Evolutionary conservation across 1,284 basidiomycete genomes (phyloP), one percentile per base, ranked within the genome.

Genomic region (Takashimella tepidaria): DNA sequence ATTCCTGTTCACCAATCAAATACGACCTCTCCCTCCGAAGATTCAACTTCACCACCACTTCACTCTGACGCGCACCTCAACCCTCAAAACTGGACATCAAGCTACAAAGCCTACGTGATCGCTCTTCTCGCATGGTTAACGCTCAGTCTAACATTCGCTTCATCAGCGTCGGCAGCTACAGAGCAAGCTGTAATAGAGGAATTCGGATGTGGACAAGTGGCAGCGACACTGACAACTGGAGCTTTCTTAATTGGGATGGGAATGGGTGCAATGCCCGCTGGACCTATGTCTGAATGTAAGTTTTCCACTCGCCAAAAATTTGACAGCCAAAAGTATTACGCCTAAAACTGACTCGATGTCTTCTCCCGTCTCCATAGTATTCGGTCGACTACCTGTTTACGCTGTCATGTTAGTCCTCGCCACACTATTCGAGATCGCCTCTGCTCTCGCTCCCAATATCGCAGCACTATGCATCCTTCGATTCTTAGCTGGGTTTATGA

Each of bases 381-480:
- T 63, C 27, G 63, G 63, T 12, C 50, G 62, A 54, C 51, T 66
- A n/a, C 64, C 64, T 3, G 54, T 64, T 22, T 66, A 64, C 52
- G 47, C 60, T 10, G 49, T 54, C 4, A 59, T 60, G 2, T 55
- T 66, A 19, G 25, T 62, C 19, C 53, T 66, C 37, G 62, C 62
- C 3, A 62, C 60, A 1, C 12, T 66, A 2, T 66, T 66, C 50
- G 60, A 62, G 45, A 50, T 63, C 26, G 57, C 37, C 12, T 61
- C 16, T 20, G 51, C 61, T 11, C 40, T 63, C 5, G 45, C 61
- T 2, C 59, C 57, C 27, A 57, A 50, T 23, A 41, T 55, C 8
- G 45, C 59, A 3, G 51, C 51, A 6, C 53, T 65, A 8, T 46
- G 61, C 23, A 53, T 65, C 47, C 56, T 65, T 10, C 55, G 63